Conservation (phyloP, 768 basidiomycete genomes). For the Asterophora parasitica region DNA sequence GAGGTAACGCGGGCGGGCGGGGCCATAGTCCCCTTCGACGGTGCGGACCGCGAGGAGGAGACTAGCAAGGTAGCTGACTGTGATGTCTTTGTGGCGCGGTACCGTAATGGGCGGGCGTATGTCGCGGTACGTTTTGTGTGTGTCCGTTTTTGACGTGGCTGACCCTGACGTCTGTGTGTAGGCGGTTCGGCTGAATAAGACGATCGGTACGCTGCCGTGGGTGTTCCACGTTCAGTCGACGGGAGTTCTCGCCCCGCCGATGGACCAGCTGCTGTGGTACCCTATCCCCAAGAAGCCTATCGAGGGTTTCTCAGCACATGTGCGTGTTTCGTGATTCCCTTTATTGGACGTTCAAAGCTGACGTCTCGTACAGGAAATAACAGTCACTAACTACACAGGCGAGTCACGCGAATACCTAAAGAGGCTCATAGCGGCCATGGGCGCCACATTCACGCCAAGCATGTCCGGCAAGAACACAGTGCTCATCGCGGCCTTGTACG, state of each 20-base stretch:
- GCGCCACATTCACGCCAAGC: slow-evolving; percentile 75
- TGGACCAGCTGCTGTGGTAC: slow-evolving; percentile 79
- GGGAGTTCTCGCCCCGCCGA: slow-evolving; percentile 55
- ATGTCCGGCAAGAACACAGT: slow-evolving; percentile 76
- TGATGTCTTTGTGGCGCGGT: slow-evolving; percentile 74
- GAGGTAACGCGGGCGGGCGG: slow-evolving; percentile 64
- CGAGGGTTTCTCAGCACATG: slow-evolving; percentile 55
- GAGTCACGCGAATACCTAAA: slow-evolving; percentile 85
- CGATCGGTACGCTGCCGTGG: slow-evolving; percentile 81
- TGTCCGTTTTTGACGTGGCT: neutral
- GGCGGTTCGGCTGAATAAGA: slow-evolving; percentile 55
- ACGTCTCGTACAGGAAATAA: slow-evolving; percentile 52
- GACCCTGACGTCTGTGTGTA: slow-evolving; percentile 22
- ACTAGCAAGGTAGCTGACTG: slow-evolving; percentile 40
- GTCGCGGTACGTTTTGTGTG: slow-evolving; percentile 52
- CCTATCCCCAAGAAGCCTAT: slow-evolving; percentile 65
- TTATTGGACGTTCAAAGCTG: slow-evolving; percentile 1
- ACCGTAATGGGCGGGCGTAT: slow-evolving; percentile 65
- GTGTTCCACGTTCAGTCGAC: slow-evolving; percentile 71
- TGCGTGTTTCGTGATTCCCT: slow-evolving; percentile 33
- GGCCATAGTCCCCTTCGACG: slow-evolving; percentile 27
- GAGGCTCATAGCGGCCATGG: slow-evolving; percentile 71
- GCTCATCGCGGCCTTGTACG: slow-evolving; percentile 81
- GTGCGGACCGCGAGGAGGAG: slow-evolving; percentile 15
- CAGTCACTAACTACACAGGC: slow-evolving; percentile 87